Base-by-base conservation (phyloP, 2,329 filamentous ascomycete species). In the Claviceps africana region DNA sequence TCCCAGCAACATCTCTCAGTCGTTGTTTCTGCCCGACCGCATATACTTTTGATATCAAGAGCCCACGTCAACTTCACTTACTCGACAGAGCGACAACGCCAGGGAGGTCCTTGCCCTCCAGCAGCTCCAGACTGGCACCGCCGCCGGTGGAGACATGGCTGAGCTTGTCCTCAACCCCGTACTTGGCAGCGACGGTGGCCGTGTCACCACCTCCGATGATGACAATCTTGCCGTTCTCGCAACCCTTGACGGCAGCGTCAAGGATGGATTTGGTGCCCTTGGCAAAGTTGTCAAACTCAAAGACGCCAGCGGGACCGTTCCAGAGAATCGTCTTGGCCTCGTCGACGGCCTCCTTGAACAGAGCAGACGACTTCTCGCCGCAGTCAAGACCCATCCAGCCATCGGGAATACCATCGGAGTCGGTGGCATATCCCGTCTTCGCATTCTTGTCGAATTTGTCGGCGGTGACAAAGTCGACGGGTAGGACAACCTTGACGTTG, bases 161-260 rank as follows among this genome's bases (percentile, higher is more conserved):
- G 66, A 97, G 80, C 82, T 97, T 94, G 72, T 88, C 83, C 79
- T 98, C 93, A 57, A 88, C 91, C 52, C 84, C 84, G 70, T 95
- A 98, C 79, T 98, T 96, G 70, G 90, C 91, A 51, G 93, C 93
- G 47, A 97, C 93, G 55, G 93, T 98, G 49, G 93, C 93, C 50
- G 93, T 98, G 72, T 98, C 93, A 72, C 93, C 93, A 70, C 93
- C 93, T 57, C 93, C 93, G 59, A 98, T 96, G 73, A 98, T 97
- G 69, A 97, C 93, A 64, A 93, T 95, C 78, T 93, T 90, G 56
- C 75, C 79, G 48, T 68, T 66, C 71, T 87, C 76, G 55, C 85
- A 86, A 55, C 86, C 93, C 25, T 78, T 77, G 51, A 97, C 89
- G 51, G 85, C 90, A 53, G 88, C 88, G 65, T 96, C 87, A 61